Conservation (phyloP, 768 basidiomycete genomes). For the Termitomyces sp. region DNA sequence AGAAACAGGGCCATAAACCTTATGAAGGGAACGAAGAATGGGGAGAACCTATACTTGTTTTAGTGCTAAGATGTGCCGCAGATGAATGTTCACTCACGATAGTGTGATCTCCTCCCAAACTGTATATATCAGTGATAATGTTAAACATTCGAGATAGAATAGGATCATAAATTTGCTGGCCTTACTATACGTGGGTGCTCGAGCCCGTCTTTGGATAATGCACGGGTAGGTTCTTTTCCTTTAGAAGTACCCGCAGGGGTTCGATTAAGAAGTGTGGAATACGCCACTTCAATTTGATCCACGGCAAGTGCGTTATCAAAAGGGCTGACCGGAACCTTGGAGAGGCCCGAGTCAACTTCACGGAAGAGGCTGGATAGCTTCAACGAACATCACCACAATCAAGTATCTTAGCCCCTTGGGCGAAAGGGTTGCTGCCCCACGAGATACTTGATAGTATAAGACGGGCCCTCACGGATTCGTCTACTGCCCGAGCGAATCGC, state of each 20-base stretch:
- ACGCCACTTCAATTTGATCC: slow-evolving; percentile 86
- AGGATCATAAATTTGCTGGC: slow-evolving; percentile 16
- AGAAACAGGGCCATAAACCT: slow-evolving; percentile 77
- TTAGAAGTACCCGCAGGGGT: slow-evolving; percentile 34
- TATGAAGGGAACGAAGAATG: slow-evolving; percentile 75
- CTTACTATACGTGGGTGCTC: slow-evolving; percentile 78
- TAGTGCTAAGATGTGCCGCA: not conserved
- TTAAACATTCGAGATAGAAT: not conserved
- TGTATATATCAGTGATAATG: slow-evolving; percentile 19
- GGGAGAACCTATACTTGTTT: slow-evolving; percentile 54
- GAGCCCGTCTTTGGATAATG: slow-evolving; percentile 52
- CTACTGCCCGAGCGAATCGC: slow-evolving; percentile 81
- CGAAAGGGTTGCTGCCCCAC: slow-evolving; percentile 72
- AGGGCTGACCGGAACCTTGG: slow-evolving; percentile 69
- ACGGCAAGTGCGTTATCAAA: slow-evolving; percentile 83
- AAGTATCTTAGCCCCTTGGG: slow-evolving; percentile 52
- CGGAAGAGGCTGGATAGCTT: not conserved
- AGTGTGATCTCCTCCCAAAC: slow-evolving; percentile 87
- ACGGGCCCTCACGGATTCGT: slow-evolving; percentile 51
- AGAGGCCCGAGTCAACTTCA: not conserved
- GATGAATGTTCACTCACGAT: slow-evolving; percentile 44
- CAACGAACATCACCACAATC: slow-evolving; percentile 80
- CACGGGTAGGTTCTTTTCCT: slow-evolving; percentile 33
- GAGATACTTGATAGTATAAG: slow-evolving; percentile 69
- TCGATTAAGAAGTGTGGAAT: slow-evolving; percentile 69